Base-by-base conservation (phyloP, 176 grass and related monocot species). In the Phyllostachys edulis region DNA sequence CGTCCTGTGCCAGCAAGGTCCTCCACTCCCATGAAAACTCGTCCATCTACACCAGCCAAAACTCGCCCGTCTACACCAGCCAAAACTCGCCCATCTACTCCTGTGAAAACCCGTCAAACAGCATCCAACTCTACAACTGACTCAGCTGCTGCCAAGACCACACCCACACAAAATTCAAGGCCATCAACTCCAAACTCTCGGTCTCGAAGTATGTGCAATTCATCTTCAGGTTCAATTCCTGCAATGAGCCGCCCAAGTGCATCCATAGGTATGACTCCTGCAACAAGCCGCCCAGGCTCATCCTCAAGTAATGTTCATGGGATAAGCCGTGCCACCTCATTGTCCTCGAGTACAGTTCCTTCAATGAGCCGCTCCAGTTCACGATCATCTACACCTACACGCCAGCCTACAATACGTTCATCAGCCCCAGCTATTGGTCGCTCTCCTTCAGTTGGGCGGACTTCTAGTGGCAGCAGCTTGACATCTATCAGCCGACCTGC, bases 151-250 rank as follows among this genome's bases (percentile, higher is more conserved):
- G 37, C 50, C 73, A 94, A 88, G 76, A 62, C 59, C 52, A 85
- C 76, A 59, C 39, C 85, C 9, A 38, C 82, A 23, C 88, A 88
- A 72, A 94, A 73, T 84, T 93, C 88, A 23, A 93, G 96, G 81
- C 85, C 96, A 66, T 92, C 96, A 64, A 97, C 94, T 26, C 94
- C 94, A 79, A 90, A 86, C 69, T 89, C 90, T 12, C 85, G 89
- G 39, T 79, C 89, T 44, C 88, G 78, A 77, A 81, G 81, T 59
- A 68, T 76, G 12, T 61, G 72, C 16, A 94, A 44, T 83, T 83
- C 88, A 86, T 86, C 74, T 73, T 92, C 89, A 49, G 52, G 75
- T 42, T 29, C 72, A 80, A 60, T 62, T 88, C 67, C 87, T 81
- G 6, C 78, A 75, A 32, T 55, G 59, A 65, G 74, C 54, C 87